Conservation (phyloP, 805 yeast species). For the Ogataea pini region DNA sequence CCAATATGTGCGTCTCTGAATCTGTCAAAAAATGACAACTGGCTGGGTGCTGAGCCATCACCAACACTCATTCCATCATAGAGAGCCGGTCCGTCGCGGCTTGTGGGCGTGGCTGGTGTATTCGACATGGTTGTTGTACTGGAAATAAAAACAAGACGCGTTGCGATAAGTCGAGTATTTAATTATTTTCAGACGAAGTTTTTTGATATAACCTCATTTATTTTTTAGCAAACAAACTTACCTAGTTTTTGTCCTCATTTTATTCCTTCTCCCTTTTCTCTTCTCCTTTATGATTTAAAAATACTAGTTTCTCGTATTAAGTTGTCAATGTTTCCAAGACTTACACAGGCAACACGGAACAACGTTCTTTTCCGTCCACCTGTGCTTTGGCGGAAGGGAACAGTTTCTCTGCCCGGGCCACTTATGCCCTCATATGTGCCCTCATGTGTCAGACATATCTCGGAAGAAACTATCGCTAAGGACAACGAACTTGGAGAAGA, state of each 20-base stretch:
- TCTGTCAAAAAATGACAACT: conserved; percentile 21
- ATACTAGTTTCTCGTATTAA: too few species aligned
- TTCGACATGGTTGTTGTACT: conserved; percentile 6
- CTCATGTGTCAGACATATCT: conserved; percentile 13
- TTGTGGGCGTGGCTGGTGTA: conserved; percentile 10
- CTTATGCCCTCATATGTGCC: not conserved
- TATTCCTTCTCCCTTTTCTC: too few species aligned
- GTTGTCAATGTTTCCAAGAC: too few species aligned
- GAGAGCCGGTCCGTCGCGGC: conserved; percentile 7
- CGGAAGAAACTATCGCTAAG: conserved; percentile 33
- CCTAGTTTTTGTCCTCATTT: too few species aligned
- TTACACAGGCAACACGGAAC: too few species aligned
- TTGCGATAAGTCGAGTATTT: not conserved
- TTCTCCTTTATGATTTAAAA: too few species aligned
- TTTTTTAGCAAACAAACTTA: too few species aligned
- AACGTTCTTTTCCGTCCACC: too few species aligned
- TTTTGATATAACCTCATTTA: too few species aligned
- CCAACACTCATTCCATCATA: not conserved
- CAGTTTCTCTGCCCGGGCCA: not conserved
- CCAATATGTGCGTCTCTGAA: conserved; percentile 22
- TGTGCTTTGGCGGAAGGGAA: too few species aligned
- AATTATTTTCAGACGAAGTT: not conserved
- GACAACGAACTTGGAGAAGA: conserved; percentile 55
- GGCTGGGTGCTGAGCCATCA: conserved; percentile 6
- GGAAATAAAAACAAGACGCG: not conserved